These are phyloP conservation scores for Ulota crispa DNA, from an alignment of 225 moss, liverwort and hornwort species.

Conservation along the genomic window DNA sequence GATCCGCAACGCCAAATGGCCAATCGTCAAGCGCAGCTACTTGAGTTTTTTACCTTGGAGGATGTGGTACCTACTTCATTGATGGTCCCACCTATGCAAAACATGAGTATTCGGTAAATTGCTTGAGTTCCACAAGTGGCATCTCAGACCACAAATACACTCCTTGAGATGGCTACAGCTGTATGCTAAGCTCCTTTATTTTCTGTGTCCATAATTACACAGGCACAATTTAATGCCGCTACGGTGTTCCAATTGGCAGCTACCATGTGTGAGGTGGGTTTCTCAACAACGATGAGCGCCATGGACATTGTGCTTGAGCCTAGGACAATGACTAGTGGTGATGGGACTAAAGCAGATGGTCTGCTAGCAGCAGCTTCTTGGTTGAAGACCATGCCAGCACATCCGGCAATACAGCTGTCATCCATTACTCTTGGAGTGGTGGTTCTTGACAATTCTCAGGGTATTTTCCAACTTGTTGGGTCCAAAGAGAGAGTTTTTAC, in stretches of 20 bases:
- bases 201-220: not conserved
- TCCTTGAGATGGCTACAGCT: not conserved
- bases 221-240: not conserved
- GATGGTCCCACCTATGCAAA: not conserved
- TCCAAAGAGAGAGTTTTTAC: not conserved
- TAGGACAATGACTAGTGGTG: no score
- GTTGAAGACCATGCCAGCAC: not conserved
- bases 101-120: fast-evolving
- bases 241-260: not conserved
- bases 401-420: not conserved
- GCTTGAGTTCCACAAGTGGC: no score
- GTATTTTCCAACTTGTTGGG: not conserved
- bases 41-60: not conserved
- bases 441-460: not conserved
- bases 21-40: not conserved
- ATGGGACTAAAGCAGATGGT: no score
- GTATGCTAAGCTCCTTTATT: not conserved
- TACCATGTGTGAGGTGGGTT: not conserved
- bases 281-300: fast-evolving
- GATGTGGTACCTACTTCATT: not conserved
- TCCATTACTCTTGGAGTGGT: not conserved
- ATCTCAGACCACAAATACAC: fast-evolving
- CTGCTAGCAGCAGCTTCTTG: not conserved
- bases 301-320: not conserved
- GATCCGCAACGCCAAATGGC: not conserved